A percentile compares a stretch with the other conserved stretches of the same genome.
These are phyloP conservation scores for Penicillium taxi DNA, from an alignment of 495 filamentous ascomycete genomes.

Conservation along the genomic window DNA sequence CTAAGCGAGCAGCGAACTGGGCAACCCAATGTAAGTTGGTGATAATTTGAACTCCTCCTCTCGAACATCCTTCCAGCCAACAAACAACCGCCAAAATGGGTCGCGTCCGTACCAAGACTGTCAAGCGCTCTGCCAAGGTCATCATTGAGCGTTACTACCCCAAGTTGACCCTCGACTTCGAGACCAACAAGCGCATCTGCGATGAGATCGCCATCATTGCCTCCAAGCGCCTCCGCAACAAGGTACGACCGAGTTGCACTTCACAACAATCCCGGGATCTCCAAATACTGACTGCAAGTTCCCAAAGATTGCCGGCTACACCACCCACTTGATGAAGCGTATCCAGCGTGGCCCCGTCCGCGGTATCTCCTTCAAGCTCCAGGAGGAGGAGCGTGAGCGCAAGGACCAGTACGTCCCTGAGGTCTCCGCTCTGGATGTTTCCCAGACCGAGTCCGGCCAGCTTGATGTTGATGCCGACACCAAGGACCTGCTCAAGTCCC, in stretches of 20 bases:
- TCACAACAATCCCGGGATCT: neutral
- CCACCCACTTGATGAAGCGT: slow-evolving; percentile 87
- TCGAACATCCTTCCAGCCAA: slow-evolving; percentile 36
- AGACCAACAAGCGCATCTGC: slow-evolving; percentile 99
- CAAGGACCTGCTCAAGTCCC: slow-evolving; percentile 95
- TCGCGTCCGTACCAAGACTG: slow-evolving; percentile 97
- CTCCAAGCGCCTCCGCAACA: slow-evolving; percentile 96
- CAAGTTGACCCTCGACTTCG: slow-evolving; percentile 97
- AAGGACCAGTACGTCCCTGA: slow-evolving; percentile 99
- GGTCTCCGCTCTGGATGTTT: slow-evolving; percentile 95
- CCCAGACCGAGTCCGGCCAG: slow-evolving; percentile 81
- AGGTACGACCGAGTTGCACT: slow-evolving; percentile 48
- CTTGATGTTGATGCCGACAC: slow-evolving; percentile 95
- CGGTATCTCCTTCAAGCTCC: slow-evolving; percentile 99
- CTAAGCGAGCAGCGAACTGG: slow-evolving; percentile 22
- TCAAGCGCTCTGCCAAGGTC: slow-evolving; percentile 99
- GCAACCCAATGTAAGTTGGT: slow-evolving; percentile 10
- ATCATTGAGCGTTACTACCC: slow-evolving; percentile 99
- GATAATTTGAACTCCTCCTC: slow-evolving; percentile 2
- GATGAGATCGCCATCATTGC: slow-evolving; percentile 99
- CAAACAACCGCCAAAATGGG: slow-evolving; percentile 72
- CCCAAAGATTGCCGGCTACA: slow-evolving; percentile 89
- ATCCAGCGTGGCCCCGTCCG: slow-evolving; percentile 98
- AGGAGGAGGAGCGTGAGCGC: slow-evolving; percentile 99
- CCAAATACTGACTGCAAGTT: slow-evolving; percentile 5